Evolutionary conservation across 805 yeast genomes (phyloP).

Genomic region (Schizosaccharomyces pombe): DNA sequence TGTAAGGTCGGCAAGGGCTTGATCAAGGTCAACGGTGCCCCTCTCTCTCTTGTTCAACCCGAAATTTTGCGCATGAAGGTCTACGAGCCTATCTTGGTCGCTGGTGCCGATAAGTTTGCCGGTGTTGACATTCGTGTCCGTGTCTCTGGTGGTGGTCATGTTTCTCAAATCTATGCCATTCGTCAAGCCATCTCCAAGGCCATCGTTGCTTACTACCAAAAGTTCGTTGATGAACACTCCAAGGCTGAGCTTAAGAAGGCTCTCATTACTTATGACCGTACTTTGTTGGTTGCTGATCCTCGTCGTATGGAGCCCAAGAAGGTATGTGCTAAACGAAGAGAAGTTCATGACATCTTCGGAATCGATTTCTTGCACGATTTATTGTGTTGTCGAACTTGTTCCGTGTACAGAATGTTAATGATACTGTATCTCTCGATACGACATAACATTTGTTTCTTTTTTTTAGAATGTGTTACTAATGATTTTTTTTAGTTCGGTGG

Average conservation of each 20-base stretch:
- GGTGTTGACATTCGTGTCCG: conserved; percentile 95
- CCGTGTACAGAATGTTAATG: no score
- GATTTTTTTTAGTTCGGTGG: conserved; percentile 67
- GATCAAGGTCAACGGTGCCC: conserved; percentile 96
- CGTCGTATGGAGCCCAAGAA: conserved; percentile 99
- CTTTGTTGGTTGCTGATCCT: conserved; percentile 96
- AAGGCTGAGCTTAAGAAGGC: conserved; percentile 98
- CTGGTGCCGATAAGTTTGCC: conserved; percentile 96
- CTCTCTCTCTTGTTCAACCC: conserved; percentile 97
- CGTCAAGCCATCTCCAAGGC: conserved; percentile 99
- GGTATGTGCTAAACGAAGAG: background rate
- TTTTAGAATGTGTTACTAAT: no score
- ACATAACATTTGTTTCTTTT: no score
- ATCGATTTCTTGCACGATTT: background rate
- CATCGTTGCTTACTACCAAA: conserved; percentile 97
- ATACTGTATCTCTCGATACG: no score
- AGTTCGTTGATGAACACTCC: conserved; percentile 96
- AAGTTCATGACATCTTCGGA: background rate
- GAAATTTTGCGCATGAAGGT: conserved; percentile 98
- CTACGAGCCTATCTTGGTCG: conserved; percentile 95
- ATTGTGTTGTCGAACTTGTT: background rate
- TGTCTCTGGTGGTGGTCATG: conserved; percentile 99
- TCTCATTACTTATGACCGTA: conserved; percentile 93
- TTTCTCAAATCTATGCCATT: conserved; percentile 97
- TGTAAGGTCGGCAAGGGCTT: conserved; percentile 81